Evolutionary conservation across 1,139 yeast species (phyloP).

Genomic region (Kazachstania sp.): DNA sequence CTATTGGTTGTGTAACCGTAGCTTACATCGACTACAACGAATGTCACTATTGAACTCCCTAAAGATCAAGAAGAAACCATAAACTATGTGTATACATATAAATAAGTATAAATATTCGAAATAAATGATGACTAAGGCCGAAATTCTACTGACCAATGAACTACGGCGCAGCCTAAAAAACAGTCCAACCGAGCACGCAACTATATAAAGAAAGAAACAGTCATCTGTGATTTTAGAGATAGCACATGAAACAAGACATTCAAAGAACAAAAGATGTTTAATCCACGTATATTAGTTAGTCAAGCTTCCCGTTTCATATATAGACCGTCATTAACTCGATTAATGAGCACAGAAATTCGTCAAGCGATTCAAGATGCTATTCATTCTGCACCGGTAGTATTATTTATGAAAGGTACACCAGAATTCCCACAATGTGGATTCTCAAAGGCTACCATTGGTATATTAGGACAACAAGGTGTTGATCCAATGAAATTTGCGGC

Average conservation of each 20-base stretch:
- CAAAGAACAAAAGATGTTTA: no score
- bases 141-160: not conserved
- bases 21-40: conserved; percentile 36
- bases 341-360: conserved; percentile 67
- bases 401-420: conserved; percentile 96
- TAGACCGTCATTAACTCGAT: conserved; percentile 15
- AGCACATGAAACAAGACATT: no score
- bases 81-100: not conserved
- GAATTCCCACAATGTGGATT: conserved; percentile 98
- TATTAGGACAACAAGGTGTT: conserved; percentile 93
- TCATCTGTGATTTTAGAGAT: no score
- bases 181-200: not conserved
- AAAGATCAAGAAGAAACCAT: conserved; percentile 2
- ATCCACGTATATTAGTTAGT: not conserved
- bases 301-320: not conserved
- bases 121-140: not conserved
- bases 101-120: not conserved
- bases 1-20: no score
- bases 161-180: not conserved
- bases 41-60: conserved; percentile 36
- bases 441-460: conserved; percentile 87
- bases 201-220: no score
- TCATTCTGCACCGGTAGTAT: conserved; percentile 81
- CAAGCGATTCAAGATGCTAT: conserved; percentile 82
- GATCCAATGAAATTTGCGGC: conserved; percentile 96